phyloP scores from a whole-genome alignment of 306 rosid species.

The Cucurbita moschata region DNA sequence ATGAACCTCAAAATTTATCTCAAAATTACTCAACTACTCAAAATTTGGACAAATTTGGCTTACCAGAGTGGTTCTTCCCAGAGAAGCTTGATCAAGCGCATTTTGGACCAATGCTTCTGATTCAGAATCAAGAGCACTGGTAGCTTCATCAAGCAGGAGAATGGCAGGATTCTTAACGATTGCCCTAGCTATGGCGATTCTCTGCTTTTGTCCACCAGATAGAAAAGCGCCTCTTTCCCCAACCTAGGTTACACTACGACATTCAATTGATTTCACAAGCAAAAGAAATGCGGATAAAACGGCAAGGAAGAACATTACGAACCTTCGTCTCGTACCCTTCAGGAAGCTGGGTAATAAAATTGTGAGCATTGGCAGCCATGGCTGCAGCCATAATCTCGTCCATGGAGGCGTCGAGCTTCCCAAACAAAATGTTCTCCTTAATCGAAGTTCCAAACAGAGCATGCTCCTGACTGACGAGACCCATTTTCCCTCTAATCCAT shows the following conservation, averaged over 20 bases:
- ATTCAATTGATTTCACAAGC: not conserved
- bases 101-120: conserved; percentile 73
- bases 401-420: conserved; percentile 70
- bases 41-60: not conserved
- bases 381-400: conserved; percentile 77
- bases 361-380: conserved; percentile 81
- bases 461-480: conserved; percentile 94
- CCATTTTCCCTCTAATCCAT: conserved; percentile 81
- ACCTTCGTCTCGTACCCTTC: conserved; percentile 90
- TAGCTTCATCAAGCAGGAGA: conserved; percentile 94
- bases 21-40: not conserved
- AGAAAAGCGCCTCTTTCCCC: conserved; percentile 85
- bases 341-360: conserved; percentile 84
- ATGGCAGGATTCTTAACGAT: conserved; percentile 73
- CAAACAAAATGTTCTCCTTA: conserved; percentile 77
- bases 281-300: not conserved
- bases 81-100: conserved; percentile 94
- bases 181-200: conserved; percentile 92
- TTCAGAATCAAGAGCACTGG: conserved; percentile 94
- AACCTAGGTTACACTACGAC: conserved; percentile 22
- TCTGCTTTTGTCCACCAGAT: conserved; percentile 93
- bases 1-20: not conserved
- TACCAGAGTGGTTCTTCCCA: conserved; percentile 96
- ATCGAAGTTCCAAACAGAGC: conserved; percentile 87
- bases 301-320: not conserved